Base-by-base conservation (phyloP, 2,329 filamentous ascomycete genomes). In the Alternaria longipes region DNA sequence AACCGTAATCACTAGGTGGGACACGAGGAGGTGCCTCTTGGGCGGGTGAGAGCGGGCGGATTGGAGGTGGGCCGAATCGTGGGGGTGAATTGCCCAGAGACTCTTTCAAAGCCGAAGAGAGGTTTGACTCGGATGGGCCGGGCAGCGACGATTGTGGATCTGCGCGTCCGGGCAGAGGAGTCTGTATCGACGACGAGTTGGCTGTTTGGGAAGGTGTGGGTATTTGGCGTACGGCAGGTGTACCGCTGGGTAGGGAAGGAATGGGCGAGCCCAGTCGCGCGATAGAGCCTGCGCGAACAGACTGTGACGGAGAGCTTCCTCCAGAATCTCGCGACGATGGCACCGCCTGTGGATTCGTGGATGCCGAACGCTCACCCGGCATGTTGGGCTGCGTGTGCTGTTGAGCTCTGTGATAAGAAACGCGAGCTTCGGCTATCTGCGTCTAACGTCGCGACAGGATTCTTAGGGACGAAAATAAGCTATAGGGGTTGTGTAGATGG, bases 31-130 rank as follows among this genome's bases (percentile, higher is more conserved):
- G 79, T 50, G 82, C 79, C 26, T 82, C 66, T 45, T 63, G 62
- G 20, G 62, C 56, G 6, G 90, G 90, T 46, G 90, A 91, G 44
- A 84, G 81, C 41, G 88, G 78, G 58, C 87, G 81, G 69, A 80
- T 75, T 16, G 83, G 81, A 30, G 84, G 83, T 20, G 83, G 83
- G 50, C 90, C 90, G 67, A 90, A 88, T 46, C 89, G 85, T 40
- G 90, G 89, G 18, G 91, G 90, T 26, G 89, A 89, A 50, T 86
- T 86, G 63, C 90, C 90, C 38, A 91, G 81, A 11, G 90, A 91
- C 69, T 90, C 89, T 62, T 91, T 91, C 65, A 97, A 82, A n/a
- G 93, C 94, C 26, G 92, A 91, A 36, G 94, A 93, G 56, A 98
- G 86, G 62, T 93, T 94, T 26, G 94, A 97, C 50, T 93, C 87